Evolutionary conservation across 179 eudicot genomes (phyloP).

Genomic region (Amaranthus tricolor): DNA sequence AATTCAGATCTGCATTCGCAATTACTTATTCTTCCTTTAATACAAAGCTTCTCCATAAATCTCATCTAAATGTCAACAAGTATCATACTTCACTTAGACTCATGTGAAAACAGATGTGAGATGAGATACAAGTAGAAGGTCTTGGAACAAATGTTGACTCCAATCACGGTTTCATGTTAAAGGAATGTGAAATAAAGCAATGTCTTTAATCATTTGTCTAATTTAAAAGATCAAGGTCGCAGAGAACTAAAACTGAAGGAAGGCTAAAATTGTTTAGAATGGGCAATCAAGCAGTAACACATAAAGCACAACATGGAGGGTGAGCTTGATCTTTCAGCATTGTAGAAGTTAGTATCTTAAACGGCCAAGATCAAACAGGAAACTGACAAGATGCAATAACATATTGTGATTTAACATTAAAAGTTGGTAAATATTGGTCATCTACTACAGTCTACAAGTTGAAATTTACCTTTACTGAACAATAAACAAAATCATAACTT

Average conservation of each 20-base stretch:
- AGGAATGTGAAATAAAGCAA: not conserved
- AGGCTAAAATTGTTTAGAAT: not conserved
- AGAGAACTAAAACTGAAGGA: not conserved
- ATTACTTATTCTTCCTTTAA: not conserved
- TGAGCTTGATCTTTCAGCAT: not conserved
- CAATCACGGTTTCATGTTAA: not conserved
- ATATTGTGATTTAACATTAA: not conserved
- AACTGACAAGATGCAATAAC: not conserved
- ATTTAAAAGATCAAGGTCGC: not conserved
- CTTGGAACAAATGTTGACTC: not conserved
- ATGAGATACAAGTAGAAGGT: not conserved
- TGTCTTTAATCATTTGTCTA: not conserved
- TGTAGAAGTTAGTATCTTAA: not conserved
- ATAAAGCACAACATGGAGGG: not conserved
- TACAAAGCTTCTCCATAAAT: not conserved
- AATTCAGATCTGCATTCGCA: conserved; percentile 29
- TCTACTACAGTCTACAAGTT: not conserved
- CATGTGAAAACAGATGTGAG: not conserved
- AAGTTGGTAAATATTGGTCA: not conserved
- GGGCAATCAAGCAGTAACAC: not conserved
- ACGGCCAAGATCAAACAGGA: not conserved
- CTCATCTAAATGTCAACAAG: not conserved
- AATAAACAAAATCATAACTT: not conserved
- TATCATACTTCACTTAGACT: not conserved
- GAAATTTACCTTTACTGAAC: not conserved